Conservation (phyloP, 371 early-diverging fungal species). For the Nosema granulosis region DNA sequence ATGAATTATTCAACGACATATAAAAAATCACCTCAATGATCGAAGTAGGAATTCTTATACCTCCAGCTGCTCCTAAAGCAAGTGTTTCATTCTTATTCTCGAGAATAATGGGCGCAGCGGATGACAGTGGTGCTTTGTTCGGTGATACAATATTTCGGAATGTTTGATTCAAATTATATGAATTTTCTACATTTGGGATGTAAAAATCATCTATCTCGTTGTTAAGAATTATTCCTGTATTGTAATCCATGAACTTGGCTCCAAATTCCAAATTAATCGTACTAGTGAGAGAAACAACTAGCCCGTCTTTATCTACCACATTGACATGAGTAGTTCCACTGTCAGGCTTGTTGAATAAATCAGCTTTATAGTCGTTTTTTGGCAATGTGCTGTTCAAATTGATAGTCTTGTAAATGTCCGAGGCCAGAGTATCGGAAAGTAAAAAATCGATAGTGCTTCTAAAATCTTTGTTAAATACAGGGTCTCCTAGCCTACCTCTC, state of each 20-base stretch:
- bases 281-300: constrained; percentile 81
- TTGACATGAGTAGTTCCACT: constrained; percentile 95
- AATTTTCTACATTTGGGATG: constrained; percentile 75
- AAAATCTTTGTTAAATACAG: constrained; percentile 67
- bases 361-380: constrained; percentile 42
- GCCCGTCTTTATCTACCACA: constrained; percentile 75
- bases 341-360: constrained; percentile 68
- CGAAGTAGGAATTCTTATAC: constrained; percentile 81
- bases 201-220: constrained; percentile 96
- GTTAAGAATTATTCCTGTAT: constrained; percentile 90
- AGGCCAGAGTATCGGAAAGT: constrained; percentile 71
- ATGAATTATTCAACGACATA: constrained; percentile 71
- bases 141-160: constrained; percentile 74
- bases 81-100: constrained; percentile 72
- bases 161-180: constrained; percentile 76
- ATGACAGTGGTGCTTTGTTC: constrained; percentile 81
- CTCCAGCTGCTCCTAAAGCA: constrained; percentile 85
- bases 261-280: constrained; percentile 84
- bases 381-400: constrained; percentile 26
- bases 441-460: constrained; percentile 65
- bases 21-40: constrained; percentile 75
- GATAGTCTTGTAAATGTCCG: constrained; percentile 67
- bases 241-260: constrained; percentile 78
- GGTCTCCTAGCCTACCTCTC: constrained; percentile 77
- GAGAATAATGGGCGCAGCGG: constrained; percentile 78